phyloP scores from a whole-genome alignment of 2,329 filamentous ascomycete species.

The Talaromyces sp. region DNA sequence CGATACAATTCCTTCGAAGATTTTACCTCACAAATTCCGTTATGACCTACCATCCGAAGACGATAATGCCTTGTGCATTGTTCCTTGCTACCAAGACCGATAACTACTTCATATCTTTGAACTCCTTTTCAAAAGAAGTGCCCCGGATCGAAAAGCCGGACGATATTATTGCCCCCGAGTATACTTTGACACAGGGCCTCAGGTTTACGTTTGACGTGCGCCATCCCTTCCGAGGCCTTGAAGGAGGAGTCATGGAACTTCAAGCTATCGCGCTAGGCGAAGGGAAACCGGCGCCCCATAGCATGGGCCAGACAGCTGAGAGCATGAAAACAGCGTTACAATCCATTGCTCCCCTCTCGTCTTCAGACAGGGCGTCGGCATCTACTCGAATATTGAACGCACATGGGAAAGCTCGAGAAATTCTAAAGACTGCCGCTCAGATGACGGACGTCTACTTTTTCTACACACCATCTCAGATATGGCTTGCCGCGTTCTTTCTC shows the following conservation, averaged over 20 bases:
- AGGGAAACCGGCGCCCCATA: conserved; percentile 31
- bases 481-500: conserved; percentile 73
- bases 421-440: conserved; percentile 73
- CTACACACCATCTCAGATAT: conserved; percentile 90
- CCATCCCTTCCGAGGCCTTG: conserved; percentile 82
- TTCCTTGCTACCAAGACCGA: conserved; percentile 95
- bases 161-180: conserved; percentile 85
- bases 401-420: conserved; percentile 66
- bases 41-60: conserved; percentile 91
- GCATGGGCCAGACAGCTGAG: conserved; percentile 25
- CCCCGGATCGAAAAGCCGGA: conserved; percentile 68
- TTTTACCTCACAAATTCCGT: conserved; percentile 95
- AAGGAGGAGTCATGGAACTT: conserved; percentile 81
- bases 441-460: conserved; percentile 96
- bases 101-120: conserved; percentile 66
- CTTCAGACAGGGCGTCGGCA: conserved; percentile 21
- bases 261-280: conserved; percentile 61
- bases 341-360: conserved; percentile 24
- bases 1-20: conserved; percentile 81
- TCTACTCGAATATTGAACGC: conserved; percentile 54
- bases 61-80: conserved; percentile 82
- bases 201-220: conserved; percentile 90
- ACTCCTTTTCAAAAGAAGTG: conserved; percentile 64
- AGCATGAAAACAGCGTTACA: conserved; percentile 25
- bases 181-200: conserved; percentile 84